Base-by-base conservation (phyloP, 2,329 filamentous ascomycete genomes). In the Septoria petroselini region DNA sequence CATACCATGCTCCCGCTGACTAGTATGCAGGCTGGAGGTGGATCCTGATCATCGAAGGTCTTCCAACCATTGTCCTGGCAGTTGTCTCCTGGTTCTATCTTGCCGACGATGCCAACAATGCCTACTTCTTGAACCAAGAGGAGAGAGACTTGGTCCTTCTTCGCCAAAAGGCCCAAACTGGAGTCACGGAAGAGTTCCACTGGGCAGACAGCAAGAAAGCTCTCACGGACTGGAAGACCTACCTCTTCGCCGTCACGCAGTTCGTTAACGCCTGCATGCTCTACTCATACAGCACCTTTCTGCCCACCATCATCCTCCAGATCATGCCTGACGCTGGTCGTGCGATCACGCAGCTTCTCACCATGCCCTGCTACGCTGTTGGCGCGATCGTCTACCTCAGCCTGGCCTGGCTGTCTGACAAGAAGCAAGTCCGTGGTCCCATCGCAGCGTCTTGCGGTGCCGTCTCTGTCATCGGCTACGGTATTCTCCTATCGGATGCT, bases 181-280 rank as follows among this genome's bases (percentile, higher is more conserved):
- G 72, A 0, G 68, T 72, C 42, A 73, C 72, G 7, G 70, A 71
- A 31, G 68, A 76, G 21, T 79, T 83, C 57, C 75, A 81, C 57
- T 80, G 77, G 69, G 65, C 70, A 7, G 86, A 91, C 61, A 84
- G 88, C 62, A 71, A 76, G 55, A 79, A 78, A 48, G 85, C 83
- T 0, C 80, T 87, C 52, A 77, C 73, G 55, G 87, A 91, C 67
- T 89, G 85, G 85, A 89, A 86, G 65, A 80, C 88, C 18, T 88
- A 83, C 76, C 70, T 77, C 1, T 89, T 89, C 64, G 83, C 77
- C 55, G 66, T 81, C 30, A 84, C 75, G 4, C 84, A 88, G 65
- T 90, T 90, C 62, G 84, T 85, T 18, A 76, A 78, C 12, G 85
- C 89, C 61, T 87, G 83, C 1, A 86, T 90, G 80, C 74, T 91